Conservation (phyloP, 2,329 filamentous ascomycete species). For the Pseudocercospora pini-densiflorae region DNA sequence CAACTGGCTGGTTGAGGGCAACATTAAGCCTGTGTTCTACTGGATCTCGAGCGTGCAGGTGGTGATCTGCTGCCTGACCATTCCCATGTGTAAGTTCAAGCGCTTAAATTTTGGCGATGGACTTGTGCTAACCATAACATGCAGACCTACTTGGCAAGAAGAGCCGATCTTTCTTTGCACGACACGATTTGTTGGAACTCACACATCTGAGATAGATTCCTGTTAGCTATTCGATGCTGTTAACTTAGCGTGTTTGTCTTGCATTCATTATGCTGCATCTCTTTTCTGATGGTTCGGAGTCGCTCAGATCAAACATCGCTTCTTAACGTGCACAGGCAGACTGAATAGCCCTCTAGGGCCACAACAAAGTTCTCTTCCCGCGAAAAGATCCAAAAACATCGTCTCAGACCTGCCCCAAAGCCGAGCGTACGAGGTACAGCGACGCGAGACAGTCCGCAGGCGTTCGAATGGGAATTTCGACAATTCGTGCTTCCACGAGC, state of each 20-base stretch:
- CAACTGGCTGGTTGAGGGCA: conserved; percentile 71
- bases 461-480: no score
- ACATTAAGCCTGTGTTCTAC: conserved; percentile 70
- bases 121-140: not conserved
- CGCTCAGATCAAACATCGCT: no score
- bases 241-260: not conserved
- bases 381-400: no score
- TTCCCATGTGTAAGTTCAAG: conserved; percentile 74
- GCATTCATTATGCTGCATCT: not conserved
- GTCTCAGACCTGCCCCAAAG: no score
- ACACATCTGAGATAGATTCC: not conserved
- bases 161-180: conserved; percentile 73
- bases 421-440: no score
- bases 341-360: no score
- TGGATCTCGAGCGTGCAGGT: conserved; percentile 78
- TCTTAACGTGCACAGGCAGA: no score
- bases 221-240: not conserved
- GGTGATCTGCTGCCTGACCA: conserved; percentile 71
- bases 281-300: no score
- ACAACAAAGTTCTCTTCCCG: no score
- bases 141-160: conserved; percentile 79
- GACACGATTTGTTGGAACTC: conserved; percentile 67
- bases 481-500: no score
- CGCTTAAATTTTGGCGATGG: not conserved
- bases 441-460: no score